Conservation (phyloP, 1,284 basidiomycete genomes). For the Coniferiporia sulphurascens region DNA sequence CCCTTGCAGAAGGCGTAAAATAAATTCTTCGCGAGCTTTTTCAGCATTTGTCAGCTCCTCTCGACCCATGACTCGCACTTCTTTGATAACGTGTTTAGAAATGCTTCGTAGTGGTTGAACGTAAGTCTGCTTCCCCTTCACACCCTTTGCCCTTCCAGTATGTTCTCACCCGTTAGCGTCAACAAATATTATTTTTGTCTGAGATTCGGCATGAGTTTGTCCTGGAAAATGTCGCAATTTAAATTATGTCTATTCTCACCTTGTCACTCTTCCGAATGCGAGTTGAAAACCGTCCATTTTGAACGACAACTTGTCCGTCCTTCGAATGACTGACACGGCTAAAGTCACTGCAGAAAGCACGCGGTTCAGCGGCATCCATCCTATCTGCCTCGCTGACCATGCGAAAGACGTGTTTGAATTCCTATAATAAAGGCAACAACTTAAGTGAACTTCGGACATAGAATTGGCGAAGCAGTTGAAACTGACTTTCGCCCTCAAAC, state of each 20-base stretch:
- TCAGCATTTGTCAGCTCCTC: slow-evolving; percentile 33
- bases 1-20: slow-evolving; percentile 30
- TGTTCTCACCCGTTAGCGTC: slow-evolving; percentile 25
- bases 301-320: slow-evolving; percentile 23
- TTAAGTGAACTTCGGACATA: too few relatives aligned
- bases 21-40: slow-evolving; percentile 32
- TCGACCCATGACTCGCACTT: slow-evolving; percentile 32
- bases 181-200: slow-evolving; percentile 30
- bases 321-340: slow-evolving; percentile 10
- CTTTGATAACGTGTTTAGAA: slow-evolving; percentile 21
- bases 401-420: not conserved
- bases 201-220: not conserved
- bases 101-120: slow-evolving; percentile 7
- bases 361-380: slow-evolving; percentile 26
- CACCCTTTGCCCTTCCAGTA: slow-evolving; percentile 24
- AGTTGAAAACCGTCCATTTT: slow-evolving; percentile 33
- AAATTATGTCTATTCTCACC: slow-evolving; percentile 23
- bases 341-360: slow-evolving; percentile 14
- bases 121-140: slow-evolving; percentile 29
- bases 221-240: too few relatives aligned
- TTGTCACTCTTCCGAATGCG: slow-evolving; percentile 29
- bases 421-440: not conserved
- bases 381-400: slow-evolving; percentile 26
- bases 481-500: not conserved
- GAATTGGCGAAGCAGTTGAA: too few relatives aligned